Conservation (phyloP, 2,329 filamentous ascomycete species). For the Stenocarpella maydis region DNA sequence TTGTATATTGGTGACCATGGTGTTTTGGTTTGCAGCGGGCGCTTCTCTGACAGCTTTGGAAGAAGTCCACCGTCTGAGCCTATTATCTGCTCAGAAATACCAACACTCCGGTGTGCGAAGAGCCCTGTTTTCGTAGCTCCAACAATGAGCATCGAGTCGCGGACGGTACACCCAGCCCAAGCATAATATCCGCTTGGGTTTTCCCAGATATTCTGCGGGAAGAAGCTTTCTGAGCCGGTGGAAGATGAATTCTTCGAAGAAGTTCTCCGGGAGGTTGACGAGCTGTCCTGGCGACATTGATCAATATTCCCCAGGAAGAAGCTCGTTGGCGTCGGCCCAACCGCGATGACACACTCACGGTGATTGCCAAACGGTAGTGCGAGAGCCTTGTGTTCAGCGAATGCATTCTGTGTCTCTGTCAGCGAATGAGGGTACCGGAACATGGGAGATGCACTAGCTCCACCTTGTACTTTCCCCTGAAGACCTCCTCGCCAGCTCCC, state of each 20-base stretch:
- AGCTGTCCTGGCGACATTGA: neutral
- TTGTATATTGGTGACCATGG: neutral
- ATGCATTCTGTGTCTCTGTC: conserved; percentile 7
- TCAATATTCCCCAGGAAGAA: conserved; percentile 22
- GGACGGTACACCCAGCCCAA: neutral
- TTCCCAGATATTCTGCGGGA: neutral
- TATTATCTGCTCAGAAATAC: neutral
- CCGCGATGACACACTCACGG: conserved; percentile 18
- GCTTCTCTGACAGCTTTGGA: neutral
- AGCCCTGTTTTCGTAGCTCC: neutral
- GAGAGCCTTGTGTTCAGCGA: conserved; percentile 7
- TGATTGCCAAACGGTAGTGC: conserved; percentile 11
- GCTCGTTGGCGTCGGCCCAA: conserved; percentile 2
- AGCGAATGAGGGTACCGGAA: neutral
- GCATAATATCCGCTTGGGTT: neutral
- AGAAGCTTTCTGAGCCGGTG: neutral
- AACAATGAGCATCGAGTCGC: neutral
- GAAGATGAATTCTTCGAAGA: neutral
- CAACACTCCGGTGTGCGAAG: neutral
- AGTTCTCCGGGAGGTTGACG: neutral
- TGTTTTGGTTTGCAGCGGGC: neutral
- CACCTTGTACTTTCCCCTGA: conserved; percentile 20
- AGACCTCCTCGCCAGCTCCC: neutral
- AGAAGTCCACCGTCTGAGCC: neutral
- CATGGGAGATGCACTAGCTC: neutral